A percentile compares a stretch with the other conserved stretches of the same genome.
Conservation (phyloP, 208 protist genomes). For the Crithidia sp. region DNA sequence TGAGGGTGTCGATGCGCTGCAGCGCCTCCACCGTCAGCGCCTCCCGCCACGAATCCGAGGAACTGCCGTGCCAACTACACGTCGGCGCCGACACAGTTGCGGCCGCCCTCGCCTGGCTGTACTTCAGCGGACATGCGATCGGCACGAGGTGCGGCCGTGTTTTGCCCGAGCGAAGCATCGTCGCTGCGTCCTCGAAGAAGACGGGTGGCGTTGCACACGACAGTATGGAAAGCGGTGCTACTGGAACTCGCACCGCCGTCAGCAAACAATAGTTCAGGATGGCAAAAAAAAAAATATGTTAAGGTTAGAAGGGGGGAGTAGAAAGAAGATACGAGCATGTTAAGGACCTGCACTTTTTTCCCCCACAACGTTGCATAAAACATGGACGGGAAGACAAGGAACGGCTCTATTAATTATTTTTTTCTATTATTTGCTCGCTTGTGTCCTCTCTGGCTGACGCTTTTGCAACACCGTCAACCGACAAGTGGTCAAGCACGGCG, state of each 20-base stretch:
- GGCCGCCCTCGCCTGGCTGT: background rate
- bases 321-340: background rate
- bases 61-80: background rate
- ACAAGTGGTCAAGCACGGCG: no score
- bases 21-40: constrained; percentile 26
- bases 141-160: background rate
- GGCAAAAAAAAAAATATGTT: background rate
- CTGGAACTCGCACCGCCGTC: background rate
- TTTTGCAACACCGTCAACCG: no score
- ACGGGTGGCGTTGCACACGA: background rate
- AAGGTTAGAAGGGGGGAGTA: background rate
- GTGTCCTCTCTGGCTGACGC: no score
- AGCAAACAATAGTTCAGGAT: background rate
- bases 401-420: background rate
- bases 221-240: background rate
- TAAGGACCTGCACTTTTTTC: no score
- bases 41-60: constrained; percentile 27
- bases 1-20: constrained; percentile 46
- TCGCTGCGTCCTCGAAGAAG: background rate
- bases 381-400: no score
- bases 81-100: no score
- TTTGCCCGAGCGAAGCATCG: background rate
- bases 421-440: background rate
- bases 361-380: no score
- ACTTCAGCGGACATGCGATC: background rate